Evolutionary conservation across 768 basidiomycete genomes (phyloP), one percentile per base, ranked within the genome.

Genomic region (Suillus subalutaceus): DNA sequence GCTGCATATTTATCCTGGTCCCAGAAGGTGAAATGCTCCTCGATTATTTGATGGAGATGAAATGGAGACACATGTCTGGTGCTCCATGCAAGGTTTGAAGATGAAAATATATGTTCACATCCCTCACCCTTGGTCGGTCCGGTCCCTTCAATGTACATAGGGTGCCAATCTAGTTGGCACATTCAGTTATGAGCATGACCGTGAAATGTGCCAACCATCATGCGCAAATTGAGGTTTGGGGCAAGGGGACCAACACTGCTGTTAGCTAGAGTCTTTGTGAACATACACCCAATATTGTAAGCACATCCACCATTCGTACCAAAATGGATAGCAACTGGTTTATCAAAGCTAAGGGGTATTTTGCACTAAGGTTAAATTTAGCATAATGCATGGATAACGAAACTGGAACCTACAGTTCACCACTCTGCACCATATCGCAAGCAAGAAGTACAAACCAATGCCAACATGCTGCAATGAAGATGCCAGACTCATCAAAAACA

Each of bases 81-180:
- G 20, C 65, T 55, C 18, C 50, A 4, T 6, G 61, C 65, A n/a
- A 66, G 60, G 32, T 66, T 66, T 35, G 60, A 66, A 7, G 35
- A 44, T 6, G 46, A 62, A 20, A 66, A 66, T 6, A 66, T 32
- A 52, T 66, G 65, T 15, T 66, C 60, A 20, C 65, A 66, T 6
- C 65, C 60, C 37, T 66, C 65, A 30, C 60, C 65, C 35, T 66
- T 38, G 18, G 44, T 66, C 16, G 41, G 10, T 3, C 65, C 48
- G 6, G 60, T 66, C 3, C 65, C 65, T 8, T 20, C n/a, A 26
- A 72, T 66, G 43, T 72, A 73, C 30, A 70, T 62, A 5, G 77
- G 77, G 64, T 77, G 75, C 68, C 70, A 74, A 32, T 63, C 23
- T 0, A 77, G 30, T 61, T 76, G 76, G 62, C 77, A 78, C 5